These are phyloP conservation scores for Arthrobotrys sphaeroides DNA, from an alignment of 2,329 filamentous ascomycete genomes.

Conservation along the genomic window DNA sequence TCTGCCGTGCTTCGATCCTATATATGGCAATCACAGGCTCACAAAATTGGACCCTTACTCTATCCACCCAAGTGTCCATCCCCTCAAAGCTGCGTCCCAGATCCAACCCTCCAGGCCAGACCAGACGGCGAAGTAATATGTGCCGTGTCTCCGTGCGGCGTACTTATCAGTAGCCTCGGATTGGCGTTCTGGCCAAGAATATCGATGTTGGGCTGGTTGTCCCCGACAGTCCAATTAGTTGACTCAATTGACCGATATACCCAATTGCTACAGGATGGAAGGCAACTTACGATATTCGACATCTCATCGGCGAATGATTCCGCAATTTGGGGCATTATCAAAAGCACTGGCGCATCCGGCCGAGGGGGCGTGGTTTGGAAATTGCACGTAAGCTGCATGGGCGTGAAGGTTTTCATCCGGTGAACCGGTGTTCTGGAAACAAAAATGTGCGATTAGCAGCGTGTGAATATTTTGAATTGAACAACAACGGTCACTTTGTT, in stretches of 20 bases:
- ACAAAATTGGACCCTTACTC: too few species aligned
- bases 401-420: slow-evolving; percentile 48
- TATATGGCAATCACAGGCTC: too few species aligned
- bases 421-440: slow-evolving; percentile 27
- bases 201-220: slow-evolving; percentile 33
- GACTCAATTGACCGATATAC: background rate
- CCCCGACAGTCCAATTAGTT: background rate
- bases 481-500: too few species aligned
- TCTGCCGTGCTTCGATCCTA: too few species aligned
- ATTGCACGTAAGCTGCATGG: slow-evolving; percentile 51
- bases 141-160: slow-evolving; percentile 44
- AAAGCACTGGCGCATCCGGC: slow-evolving; percentile 30
- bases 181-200: background rate
- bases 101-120: background rate
- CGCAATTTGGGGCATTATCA: slow-evolving; percentile 36
- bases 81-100: background rate
- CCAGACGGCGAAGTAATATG: slow-evolving; percentile 49
- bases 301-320: slow-evolving; percentile 5
- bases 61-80: background rate
- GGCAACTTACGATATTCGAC: slow-evolving; percentile 24
- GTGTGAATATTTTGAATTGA: background rate
- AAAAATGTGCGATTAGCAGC: background rate
- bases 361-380: slow-evolving; percentile 50
- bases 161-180: slow-evolving; percentile 35
- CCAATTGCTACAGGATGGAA: background rate